These are phyloP conservation scores for Moricandia arvensis DNA, from an alignment of 345 rosid genomes.

Conservation along the genomic window DNA sequence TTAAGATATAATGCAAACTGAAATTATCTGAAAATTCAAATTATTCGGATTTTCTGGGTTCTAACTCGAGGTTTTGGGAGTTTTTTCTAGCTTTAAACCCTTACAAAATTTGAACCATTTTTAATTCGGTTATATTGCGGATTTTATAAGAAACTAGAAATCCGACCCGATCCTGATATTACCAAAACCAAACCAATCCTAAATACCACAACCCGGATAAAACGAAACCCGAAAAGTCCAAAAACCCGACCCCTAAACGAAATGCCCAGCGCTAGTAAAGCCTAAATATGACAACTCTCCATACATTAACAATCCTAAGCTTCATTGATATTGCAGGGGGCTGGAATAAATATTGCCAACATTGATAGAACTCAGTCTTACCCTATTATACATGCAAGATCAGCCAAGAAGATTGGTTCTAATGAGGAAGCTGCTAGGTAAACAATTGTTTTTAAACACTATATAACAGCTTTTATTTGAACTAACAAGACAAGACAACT, in stretches of 20 bases:
- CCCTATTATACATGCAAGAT: constrained; percentile 52
- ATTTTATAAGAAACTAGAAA: neutral
- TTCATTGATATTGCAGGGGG: constrained; percentile 50
- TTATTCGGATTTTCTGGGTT: too few relatives aligned
- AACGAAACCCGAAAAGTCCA: neutral
- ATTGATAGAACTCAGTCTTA: constrained; percentile 43
- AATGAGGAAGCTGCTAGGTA: constrained; percentile 54
- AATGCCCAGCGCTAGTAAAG: neutral
- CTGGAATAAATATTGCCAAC: constrained; percentile 57
- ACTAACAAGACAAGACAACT: constrained; percentile 7
- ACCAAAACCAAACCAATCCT: neutral
- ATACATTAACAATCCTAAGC: neutral
- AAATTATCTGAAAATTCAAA: too few relatives aligned
- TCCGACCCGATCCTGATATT: neutral
- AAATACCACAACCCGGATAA: neutral
- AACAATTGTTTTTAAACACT: neutral
- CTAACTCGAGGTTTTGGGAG: too few relatives aligned
- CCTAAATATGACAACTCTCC: neutral
- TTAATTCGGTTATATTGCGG: neutral
- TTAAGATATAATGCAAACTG: too few relatives aligned
- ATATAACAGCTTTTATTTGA: neutral
- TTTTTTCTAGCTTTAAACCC: neutral
- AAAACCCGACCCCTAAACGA: neutral
- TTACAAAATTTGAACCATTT: neutral
- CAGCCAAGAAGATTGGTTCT: constrained; percentile 45